Percentiles rank a stretch among this genome's conserved stretches.
Conservation (phyloP, 73 alveolate species). For the Tetrahymena thermophila region DNA sequence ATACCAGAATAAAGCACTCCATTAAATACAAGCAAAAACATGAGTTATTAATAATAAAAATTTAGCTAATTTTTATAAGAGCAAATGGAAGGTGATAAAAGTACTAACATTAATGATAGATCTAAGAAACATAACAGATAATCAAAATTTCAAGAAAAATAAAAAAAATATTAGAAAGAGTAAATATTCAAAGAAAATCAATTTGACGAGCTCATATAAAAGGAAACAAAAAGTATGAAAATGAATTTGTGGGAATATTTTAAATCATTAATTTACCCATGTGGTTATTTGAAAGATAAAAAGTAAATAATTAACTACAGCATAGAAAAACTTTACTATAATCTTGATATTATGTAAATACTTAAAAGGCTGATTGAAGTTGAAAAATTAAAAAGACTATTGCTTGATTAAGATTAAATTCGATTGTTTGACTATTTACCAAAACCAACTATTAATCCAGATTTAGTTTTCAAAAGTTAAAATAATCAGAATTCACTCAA, state of each 20-base stretch:
- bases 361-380: conserved; percentile 6
- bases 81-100: too few species aligned
- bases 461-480: background rate
- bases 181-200: background rate
- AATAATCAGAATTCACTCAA: background rate
- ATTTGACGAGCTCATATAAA: too few species aligned
- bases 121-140: too few species aligned
- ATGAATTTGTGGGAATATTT: background rate
- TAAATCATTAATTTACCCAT: background rate
- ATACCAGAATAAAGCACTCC: too few species aligned
- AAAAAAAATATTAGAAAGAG: too few species aligned
- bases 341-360: conserved; percentile 7
- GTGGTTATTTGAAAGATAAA: background rate
- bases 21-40: too few species aligned
- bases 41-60: too few species aligned
- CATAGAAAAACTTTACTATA: background rate
- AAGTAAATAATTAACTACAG: conserved; percentile 6
- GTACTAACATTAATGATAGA: too few species aligned
- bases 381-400: conserved; percentile 17
- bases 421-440: conserved; percentile 18
- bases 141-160: background rate
- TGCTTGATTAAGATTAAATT: conserved; percentile 1
- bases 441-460: conserved; percentile 4
- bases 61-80: too few species aligned
- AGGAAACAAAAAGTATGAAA: background rate